Evolutionary conservation across 305 asterid species (phyloP), one percentile per base, ranked within the genome.

Genomic region (Ilex paraguariensis): DNA sequence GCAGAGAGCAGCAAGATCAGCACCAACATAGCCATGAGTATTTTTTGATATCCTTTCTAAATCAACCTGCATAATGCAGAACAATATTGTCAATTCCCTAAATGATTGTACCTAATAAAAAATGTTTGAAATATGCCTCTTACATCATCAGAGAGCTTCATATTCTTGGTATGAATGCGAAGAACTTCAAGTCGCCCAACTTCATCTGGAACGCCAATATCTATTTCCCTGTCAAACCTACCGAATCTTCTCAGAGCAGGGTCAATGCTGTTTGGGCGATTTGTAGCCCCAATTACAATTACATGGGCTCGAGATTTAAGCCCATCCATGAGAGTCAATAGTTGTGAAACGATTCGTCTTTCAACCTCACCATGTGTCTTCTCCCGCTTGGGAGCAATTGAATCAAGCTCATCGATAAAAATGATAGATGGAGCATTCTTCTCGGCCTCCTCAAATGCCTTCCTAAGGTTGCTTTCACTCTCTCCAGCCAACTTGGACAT

Each of bases 361-460:
- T 87, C 96, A 70, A 89, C 96, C 70, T 89, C 95, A 46, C 96
- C 95, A 42, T 89, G 74, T 49, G 95, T 87, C 81, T 89, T 89
- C 73, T 89, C 94, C 63, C 97, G 57, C 85, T 89, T 87, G 21
- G 95, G 95, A 52, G 97, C 95, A 49, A 89, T 89, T 7, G 97
- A 89, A 74, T 89, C 95, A 55, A 87, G 67, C 54, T 89, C 95
- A 77, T 89, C 95, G 48, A 89, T 87, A 62, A 83, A 89, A 28
- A 88, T 88, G 54, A 88, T 88, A 16, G 95, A 80, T 7, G 97
- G 97, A 16, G 97, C 91, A 73, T 89, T 89, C 83, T 89, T 89
- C 79, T 89, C 96, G 11, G 95, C 96, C 82, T 89, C 96, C 86
- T 89, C 95, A 73, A 89, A 87, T n/a, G 97, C 97, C 79, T 89